phyloP scores from a whole-genome alignment of 345 rosid genomes.

The Erodium maritimum region DNA sequence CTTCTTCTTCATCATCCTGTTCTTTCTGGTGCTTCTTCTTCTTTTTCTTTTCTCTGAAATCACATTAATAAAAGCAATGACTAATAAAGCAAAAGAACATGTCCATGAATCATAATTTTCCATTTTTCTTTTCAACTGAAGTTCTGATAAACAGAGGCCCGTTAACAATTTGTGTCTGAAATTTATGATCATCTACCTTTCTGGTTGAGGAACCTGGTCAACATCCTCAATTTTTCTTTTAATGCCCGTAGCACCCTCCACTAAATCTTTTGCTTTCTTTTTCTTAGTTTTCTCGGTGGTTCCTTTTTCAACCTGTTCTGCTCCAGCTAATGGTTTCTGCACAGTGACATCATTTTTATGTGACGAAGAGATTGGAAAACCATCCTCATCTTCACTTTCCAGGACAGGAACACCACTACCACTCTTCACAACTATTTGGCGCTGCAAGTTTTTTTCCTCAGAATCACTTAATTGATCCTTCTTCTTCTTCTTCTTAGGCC shows the following conservation, averaged over 20 bases:
- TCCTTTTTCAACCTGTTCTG: conserved; percentile 13
- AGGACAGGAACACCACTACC: conserved; percentile 19
- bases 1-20: conserved; percentile 17
- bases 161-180: background rate
- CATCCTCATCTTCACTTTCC: conserved; percentile 95
- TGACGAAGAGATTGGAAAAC: conserved; percentile 54
- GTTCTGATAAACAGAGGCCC: conserved; percentile 1
- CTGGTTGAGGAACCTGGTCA: conserved; percentile 41
- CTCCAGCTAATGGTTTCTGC: conserved; percentile 18
- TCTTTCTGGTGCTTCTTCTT: conserved; percentile 49
- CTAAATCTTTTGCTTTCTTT: conserved; percentile 20
- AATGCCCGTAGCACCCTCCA: conserved; percentile 23
- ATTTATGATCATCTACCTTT: conserved; percentile 32
- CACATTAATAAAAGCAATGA: conserved; percentile 1
- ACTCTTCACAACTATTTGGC: conserved; percentile 32
- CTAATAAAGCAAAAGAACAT: background rate
- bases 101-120: background rate
- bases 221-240: conserved; percentile 53
- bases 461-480: conserved; percentile 24
- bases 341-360: conserved; percentile 14
- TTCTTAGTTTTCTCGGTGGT: conserved; percentile 14
- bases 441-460: conserved; percentile 19
- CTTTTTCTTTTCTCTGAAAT: conserved; percentile 52
- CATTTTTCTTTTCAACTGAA: background rate
- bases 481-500: conserved; percentile 24